These are phyloP conservation scores for Pseudozyma pruni DNA, from an alignment of 1,284 basidiomycete genomes.

Conservation along the genomic window DNA sequence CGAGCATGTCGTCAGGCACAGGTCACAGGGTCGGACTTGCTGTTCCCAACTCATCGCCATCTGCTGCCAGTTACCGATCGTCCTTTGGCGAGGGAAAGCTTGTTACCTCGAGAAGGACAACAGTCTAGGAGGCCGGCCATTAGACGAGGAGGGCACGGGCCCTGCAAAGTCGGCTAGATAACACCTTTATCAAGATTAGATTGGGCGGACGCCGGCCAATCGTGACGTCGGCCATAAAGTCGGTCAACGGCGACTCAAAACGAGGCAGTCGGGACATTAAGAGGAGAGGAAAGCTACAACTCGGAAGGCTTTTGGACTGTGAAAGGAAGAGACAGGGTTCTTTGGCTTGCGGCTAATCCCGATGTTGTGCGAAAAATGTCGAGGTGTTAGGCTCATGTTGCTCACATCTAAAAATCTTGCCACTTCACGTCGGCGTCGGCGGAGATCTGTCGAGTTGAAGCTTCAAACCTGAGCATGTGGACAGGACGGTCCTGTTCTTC, in stretches of 20 bases:
- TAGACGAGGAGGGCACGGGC: neutral
- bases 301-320: neutral
- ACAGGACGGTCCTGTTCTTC: too few species aligned
- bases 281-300: neutral
- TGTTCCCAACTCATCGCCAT: too few species aligned
- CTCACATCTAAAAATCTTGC: too few species aligned
- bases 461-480: too few species aligned
- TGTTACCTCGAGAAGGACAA: too few species aligned
- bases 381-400: neutral
- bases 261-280: neutral
- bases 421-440: too few species aligned
- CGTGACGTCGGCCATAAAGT: neutral
- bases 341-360: neutral
- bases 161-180: conserved; percentile 8
- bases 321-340: conserved; percentile 6
- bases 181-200: neutral
- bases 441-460: too few species aligned
- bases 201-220: neutral
- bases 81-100: too few species aligned
- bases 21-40: too few species aligned
- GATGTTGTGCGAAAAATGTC: neutral
- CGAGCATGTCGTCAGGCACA: too few species aligned
- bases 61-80: too few species aligned
- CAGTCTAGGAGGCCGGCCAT: too few species aligned
- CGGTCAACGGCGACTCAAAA: neutral